Evolutionary conservation across 768 basidiomycete genomes (phyloP).

Genomic region (Hericium erinaceus): DNA sequence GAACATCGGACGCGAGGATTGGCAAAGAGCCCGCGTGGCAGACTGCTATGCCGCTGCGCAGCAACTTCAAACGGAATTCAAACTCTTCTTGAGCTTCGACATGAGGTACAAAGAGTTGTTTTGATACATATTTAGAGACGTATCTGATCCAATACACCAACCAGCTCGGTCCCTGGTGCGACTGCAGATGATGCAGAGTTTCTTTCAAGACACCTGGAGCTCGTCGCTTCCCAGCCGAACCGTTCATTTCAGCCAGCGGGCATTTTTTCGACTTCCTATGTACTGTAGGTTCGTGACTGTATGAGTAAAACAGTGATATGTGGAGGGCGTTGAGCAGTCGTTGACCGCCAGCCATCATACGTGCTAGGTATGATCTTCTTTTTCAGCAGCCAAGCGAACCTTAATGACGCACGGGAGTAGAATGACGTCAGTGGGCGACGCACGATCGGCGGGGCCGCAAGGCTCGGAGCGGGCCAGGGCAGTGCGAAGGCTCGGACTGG

Average conservation of each 20-base stretch:
- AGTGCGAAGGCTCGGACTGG: too few species aligned
- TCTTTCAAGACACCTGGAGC: slow-evolving; percentile 20
- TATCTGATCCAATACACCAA: slow-evolving; percentile 15
- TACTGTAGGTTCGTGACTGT: too few species aligned
- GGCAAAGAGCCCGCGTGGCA: slow-evolving; percentile 16
- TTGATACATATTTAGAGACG: neutral
- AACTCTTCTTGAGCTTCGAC: slow-evolving; percentile 29
- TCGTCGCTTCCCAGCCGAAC: slow-evolving; percentile 8
- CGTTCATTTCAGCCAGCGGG: slow-evolving; percentile 21
- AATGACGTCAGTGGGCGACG: too few species aligned
- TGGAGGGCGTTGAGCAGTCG: too few species aligned
- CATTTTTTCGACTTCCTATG: too few species aligned
- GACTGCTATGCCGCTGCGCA: slow-evolving; percentile 42
- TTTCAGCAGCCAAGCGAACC: too few species aligned
- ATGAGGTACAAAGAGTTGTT: slow-evolving; percentile 24
- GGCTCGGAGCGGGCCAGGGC: too few species aligned
- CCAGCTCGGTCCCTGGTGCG: slow-evolving; percentile 17
- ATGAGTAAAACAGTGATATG: too few species aligned
- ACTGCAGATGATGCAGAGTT: slow-evolving; percentile 11
- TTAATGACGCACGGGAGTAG: too few species aligned
- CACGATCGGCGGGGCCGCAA: too few species aligned
- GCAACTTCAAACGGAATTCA: slow-evolving; percentile 27
- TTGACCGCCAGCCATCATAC: too few species aligned
- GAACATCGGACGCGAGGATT: slow-evolving; percentile 19
- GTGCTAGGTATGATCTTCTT: too few species aligned